phyloP scores from a whole-genome alignment of 2,329 filamentous ascomycete species.

The Beauveria australis region DNA sequence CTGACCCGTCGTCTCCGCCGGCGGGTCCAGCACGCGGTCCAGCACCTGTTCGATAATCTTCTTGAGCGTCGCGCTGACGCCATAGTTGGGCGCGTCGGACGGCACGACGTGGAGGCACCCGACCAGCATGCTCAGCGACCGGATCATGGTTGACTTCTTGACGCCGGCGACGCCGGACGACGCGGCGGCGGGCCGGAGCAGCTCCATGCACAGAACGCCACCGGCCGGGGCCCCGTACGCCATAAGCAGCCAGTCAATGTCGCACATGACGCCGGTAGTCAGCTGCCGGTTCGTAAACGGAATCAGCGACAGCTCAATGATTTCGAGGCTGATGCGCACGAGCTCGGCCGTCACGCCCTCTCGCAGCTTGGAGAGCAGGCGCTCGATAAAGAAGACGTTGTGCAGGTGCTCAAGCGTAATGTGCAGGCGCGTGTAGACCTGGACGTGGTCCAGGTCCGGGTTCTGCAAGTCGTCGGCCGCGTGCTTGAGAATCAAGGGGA shows the following conservation, averaged over 20 bases:
- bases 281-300: constrained; percentile 40
- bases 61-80: constrained; percentile 35
- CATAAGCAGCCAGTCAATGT: constrained; percentile 42
- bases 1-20: constrained; percentile 12
- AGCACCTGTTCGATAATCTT: constrained; percentile 40
- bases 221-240: constrained; percentile 38
- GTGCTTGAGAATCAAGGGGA: constrained; percentile 41
- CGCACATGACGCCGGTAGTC: constrained; percentile 27
- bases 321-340: constrained; percentile 35
- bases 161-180: constrained; percentile 21
- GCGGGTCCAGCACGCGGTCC: constrained; percentile 36
- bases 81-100: constrained; percentile 37
- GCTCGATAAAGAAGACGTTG: constrained; percentile 49
- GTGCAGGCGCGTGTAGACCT: constrained; percentile 35
- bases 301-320: constrained; percentile 35
- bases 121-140: constrained; percentile 41
- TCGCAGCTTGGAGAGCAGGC: constrained; percentile 39
- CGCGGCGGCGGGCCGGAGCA: constrained; percentile 29
- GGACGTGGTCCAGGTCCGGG: constrained; percentile 30
- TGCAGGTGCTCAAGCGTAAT: constrained; percentile 42
- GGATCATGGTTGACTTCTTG: constrained; percentile 37
- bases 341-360: constrained; percentile 29
- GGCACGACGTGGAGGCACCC: constrained; percentile 41
- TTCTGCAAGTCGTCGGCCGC: constrained; percentile 42
- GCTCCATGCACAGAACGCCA: constrained; percentile 40